phyloP scores from a whole-genome alignment of 768 basidiomycete species.

The Dacryopinax primogenitus region DNA sequence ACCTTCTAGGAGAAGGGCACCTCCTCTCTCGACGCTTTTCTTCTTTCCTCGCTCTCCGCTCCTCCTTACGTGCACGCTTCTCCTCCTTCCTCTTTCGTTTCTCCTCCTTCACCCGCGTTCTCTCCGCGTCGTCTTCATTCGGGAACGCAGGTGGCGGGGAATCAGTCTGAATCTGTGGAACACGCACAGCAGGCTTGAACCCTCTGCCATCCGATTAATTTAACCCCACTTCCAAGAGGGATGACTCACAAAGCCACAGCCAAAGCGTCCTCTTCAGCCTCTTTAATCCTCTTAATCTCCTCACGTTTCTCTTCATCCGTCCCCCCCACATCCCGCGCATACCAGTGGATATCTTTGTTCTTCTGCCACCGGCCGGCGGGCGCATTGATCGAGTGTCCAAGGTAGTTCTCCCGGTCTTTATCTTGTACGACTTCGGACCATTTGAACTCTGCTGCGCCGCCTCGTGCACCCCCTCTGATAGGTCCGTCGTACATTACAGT shows the following conservation, averaged over 20 bases:
- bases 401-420: constrained; percentile 92
- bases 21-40: constrained; percentile 9
- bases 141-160: constrained; percentile 11
- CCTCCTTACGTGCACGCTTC: constrained; percentile 43
- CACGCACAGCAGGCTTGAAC: constrained; percentile 42
- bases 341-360: constrained; percentile 96
- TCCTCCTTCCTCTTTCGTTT: constrained; percentile 37
- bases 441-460: constrained; percentile 85
- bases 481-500: constrained; percentile 27
- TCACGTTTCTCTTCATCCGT: constrained; percentile 42
- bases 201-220: constrained; percentile 40
- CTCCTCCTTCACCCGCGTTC: constrained; percentile 24
- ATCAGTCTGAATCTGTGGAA: constrained; percentile 13
- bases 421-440: constrained; percentile 84
- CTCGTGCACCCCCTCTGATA: constrained; percentile 75
- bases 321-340: constrained; percentile 47
- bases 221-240: background rate
- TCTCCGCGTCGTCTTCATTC: constrained; percentile 21
- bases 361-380: constrained; percentile 96
- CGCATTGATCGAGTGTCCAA: constrained; percentile 89
- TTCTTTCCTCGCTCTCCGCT: constrained; percentile 8
- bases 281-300: constrained; percentile 73
- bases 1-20: constrained; percentile 7
- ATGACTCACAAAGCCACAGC: constrained; percentile 56
- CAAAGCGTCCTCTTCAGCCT: constrained; percentile 79